Conservation (phyloP, 805 yeast genomes). For the Wickerhamiella azymoides region DNA sequence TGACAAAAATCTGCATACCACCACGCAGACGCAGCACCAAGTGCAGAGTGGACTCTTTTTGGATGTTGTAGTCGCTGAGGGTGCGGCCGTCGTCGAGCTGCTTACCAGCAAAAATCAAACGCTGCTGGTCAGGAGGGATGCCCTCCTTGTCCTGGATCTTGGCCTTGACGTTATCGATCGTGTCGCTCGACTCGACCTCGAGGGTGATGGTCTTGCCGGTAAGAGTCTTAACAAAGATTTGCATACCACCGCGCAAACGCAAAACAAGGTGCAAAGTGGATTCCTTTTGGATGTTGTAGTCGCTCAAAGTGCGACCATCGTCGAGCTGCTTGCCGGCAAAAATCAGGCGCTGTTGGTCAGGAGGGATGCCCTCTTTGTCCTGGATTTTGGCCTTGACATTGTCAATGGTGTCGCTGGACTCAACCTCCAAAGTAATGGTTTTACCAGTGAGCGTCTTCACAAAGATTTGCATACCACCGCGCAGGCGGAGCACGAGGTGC, state of each 20-base stretch:
- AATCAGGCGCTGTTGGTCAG: slow-evolving; percentile 89
- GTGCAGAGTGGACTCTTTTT: slow-evolving; percentile 80
- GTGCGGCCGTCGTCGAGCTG: slow-evolving; percentile 94
- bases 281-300: slow-evolving; percentile 91
- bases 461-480: slow-evolving; percentile 83
- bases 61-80: slow-evolving; percentile 85
- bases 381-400: slow-evolving; percentile 87
- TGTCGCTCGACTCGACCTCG: slow-evolving; percentile 86
- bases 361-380: slow-evolving; percentile 93
- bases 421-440: slow-evolving; percentile 77
- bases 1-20: slow-evolving; percentile 28
- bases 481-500: slow-evolving; percentile 71
- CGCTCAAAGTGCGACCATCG: slow-evolving; percentile 86
- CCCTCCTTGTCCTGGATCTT: slow-evolving; percentile 95
- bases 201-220: slow-evolving; percentile 84
- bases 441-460: slow-evolving; percentile 99
- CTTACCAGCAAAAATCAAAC: slow-evolving; percentile 90
- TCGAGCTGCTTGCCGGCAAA: slow-evolving; percentile 93
- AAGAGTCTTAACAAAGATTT: slow-evolving; percentile 69
- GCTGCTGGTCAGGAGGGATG: slow-evolving; percentile 92
- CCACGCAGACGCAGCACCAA: slow-evolving; percentile 80
- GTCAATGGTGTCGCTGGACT: slow-evolving; percentile 88
- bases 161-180: slow-evolving; percentile 86
- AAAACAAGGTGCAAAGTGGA: slow-evolving; percentile 70
- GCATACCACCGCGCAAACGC: slow-evolving; percentile 77